Conservation (phyloP, 2,329 filamentous ascomycete species). For the Alternaria viburni region DNA sequence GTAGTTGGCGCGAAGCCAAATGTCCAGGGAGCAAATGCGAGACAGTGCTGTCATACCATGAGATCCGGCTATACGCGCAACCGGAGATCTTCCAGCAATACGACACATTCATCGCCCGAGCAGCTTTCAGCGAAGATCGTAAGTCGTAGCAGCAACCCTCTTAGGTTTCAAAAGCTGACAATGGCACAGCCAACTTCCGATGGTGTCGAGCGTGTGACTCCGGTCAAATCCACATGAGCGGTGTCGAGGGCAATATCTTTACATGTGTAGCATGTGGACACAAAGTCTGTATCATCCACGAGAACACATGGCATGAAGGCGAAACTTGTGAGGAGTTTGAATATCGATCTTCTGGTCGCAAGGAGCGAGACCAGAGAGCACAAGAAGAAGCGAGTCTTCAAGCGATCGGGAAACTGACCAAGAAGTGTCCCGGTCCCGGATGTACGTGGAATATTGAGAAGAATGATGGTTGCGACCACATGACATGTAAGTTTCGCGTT, state of each 20-base stretch:
- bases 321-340: slow-evolving; percentile 52
- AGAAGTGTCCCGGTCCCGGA: slow-evolving; percentile 46
- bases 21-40: slow-evolving; percentile 60
- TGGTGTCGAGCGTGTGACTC: slow-evolving; percentile 62
- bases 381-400: slow-evolving; percentile 36
- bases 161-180: background rate
- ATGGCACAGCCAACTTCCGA: slow-evolving; percentile 53
- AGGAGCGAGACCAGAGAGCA: slow-evolving; percentile 27
- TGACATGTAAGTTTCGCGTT: slow-evolving; percentile 38
- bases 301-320: slow-evolving; percentile 46
- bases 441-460: slow-evolving; percentile 52
- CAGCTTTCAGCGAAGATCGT: slow-evolving; percentile 51
- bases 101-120: slow-evolving; percentile 54
- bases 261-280: slow-evolving; percentile 46
- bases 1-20: slow-evolving; percentile 55
- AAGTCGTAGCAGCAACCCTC: background rate
- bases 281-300: slow-evolving; percentile 47
- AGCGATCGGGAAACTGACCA: slow-evolving; percentile 42
- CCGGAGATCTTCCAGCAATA: slow-evolving; percentile 26
- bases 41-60: slow-evolving; percentile 52
- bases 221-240: slow-evolving; percentile 61
- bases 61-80: slow-evolving; percentile 47
- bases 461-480: slow-evolving; percentile 52
- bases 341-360: slow-evolving; percentile 35
- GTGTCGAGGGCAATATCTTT: slow-evolving; percentile 54